Conservation (phyloP, 257 asterid genomes). For the Datura wrightii region DNA sequence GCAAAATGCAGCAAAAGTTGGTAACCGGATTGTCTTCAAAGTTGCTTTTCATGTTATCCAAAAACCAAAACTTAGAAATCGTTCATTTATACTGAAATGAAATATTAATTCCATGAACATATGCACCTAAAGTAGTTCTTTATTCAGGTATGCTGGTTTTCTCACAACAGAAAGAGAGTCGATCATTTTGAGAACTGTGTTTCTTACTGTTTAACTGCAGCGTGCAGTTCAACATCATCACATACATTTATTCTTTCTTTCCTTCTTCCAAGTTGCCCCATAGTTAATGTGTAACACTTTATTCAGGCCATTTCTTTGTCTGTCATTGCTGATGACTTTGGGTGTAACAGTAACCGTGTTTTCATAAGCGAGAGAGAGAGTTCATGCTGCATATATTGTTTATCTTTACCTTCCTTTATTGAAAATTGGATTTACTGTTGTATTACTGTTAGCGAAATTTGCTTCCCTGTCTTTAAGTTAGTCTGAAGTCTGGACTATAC, state of each 20-base stretch:
- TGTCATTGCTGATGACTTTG: conserved; percentile 3
- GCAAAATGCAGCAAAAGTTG: conserved; percentile 23
- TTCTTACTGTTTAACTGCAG: not conserved
- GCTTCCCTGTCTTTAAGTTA: not conserved
- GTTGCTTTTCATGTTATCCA: conserved; percentile 15
- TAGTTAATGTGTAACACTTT: not conserved
- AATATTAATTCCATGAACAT: not conserved
- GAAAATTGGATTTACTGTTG: not conserved
- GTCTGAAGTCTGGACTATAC: not conserved
- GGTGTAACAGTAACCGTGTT: not conserved
- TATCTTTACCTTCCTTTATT: not conserved
- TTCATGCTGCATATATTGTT: not conserved
- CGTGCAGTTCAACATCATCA: not conserved
- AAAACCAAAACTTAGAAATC: conserved; percentile 8
- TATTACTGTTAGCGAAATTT: not conserved
- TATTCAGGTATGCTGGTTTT: conserved; percentile 13
- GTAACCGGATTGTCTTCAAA: not conserved
- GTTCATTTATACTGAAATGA: not conserved
- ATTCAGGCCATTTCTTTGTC: conserved; percentile 25
- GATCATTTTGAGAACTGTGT: not conserved
- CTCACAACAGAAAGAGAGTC: conserved; percentile 18
- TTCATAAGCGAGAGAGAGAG: not conserved
- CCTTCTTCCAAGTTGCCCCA: not conserved
- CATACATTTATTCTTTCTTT: conserved; percentile 19
- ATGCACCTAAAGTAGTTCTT: conserved; percentile 22